A percentile compares a stretch with the other conserved stretches of the same genome.
Evolutionary conservation across 1,284 basidiomycete species (phyloP).

Genomic region (Malassezia arunalokei): DNA sequence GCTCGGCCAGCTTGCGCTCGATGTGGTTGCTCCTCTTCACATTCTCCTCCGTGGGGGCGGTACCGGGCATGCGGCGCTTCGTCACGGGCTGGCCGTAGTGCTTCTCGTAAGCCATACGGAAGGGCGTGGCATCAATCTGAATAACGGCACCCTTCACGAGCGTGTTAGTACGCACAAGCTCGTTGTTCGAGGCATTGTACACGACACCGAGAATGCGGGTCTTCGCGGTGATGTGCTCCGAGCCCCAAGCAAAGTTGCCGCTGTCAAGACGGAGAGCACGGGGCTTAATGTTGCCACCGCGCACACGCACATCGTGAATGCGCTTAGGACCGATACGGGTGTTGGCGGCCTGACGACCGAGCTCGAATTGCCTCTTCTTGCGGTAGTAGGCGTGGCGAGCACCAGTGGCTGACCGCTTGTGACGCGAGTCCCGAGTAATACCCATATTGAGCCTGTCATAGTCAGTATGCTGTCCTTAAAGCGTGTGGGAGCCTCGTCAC

Average conservation of each 20-base stretch:
- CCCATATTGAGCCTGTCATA: conserved; percentile 35
- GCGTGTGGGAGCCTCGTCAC: neutral
- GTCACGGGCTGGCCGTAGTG: conserved; percentile 46
- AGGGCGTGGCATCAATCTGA: conserved; percentile 45
- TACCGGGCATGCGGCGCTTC: conserved; percentile 37
- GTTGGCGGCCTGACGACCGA: conserved; percentile 46
- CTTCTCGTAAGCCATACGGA: conserved; percentile 47
- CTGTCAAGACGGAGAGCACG: conserved; percentile 45
- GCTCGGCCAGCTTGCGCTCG: conserved; percentile 33
- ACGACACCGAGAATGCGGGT: conserved; percentile 45
- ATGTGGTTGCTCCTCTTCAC: conserved; percentile 36
- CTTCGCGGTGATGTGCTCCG: conserved; percentile 46
- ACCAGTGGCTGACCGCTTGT: conserved; percentile 45
- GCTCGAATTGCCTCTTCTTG: conserved; percentile 46
- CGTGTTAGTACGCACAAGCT: conserved; percentile 47
- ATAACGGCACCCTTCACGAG: conserved; percentile 45
- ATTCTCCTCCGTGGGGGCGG: conserved; percentile 26
- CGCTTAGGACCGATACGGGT: conserved; percentile 45
- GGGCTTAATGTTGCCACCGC: conserved; percentile 46
- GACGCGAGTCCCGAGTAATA: conserved; percentile 46
- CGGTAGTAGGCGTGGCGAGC: conserved; percentile 45
- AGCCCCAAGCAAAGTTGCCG: conserved; percentile 47
- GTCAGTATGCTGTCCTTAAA: neutral
- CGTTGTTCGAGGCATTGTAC: conserved; percentile 47
- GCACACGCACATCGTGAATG: conserved; percentile 44